These are phyloP conservation scores for Kwoniella pini DNA, from an alignment of 768 basidiomycete species.

Conservation along the genomic window DNA sequence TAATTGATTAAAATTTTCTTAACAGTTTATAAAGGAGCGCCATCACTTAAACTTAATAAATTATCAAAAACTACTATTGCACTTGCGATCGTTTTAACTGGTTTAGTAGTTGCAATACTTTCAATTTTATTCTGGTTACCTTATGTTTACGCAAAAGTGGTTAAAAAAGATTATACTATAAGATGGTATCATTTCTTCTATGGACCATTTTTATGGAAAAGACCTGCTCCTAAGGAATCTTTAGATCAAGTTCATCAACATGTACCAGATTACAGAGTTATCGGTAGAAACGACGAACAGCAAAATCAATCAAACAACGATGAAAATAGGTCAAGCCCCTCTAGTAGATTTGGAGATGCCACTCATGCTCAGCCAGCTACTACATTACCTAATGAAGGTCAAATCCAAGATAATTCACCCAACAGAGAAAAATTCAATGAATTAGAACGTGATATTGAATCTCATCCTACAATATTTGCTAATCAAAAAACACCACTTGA, in stretches of 20 bases:
- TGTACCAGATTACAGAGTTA: slow-evolving; percentile 54
- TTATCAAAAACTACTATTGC: slow-evolving; percentile 47
- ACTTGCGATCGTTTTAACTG: slow-evolving; percentile 55
- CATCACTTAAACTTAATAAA: slow-evolving; percentile 54
- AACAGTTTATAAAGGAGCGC: slow-evolving; percentile 56
- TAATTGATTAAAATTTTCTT: too few relatives aligned
- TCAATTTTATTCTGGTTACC: slow-evolving; percentile 57
- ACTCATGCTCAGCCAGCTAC: slow-evolving; percentile 6
- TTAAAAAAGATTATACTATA: slow-evolving; percentile 57
- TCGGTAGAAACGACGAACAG: slow-evolving; percentile 21
- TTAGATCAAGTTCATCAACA: slow-evolving; percentile 20
- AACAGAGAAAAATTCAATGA: slow-evolving; percentile 3
- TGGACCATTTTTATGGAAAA: slow-evolving; percentile 56
- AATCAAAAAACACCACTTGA: slow-evolving; percentile 16
- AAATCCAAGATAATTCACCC: not conserved
- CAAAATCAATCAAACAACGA: not conserved
- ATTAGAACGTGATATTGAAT: not conserved
- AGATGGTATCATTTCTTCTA: slow-evolving; percentile 57
- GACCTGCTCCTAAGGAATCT: slow-evolving; percentile 53
- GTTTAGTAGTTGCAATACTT: slow-evolving; percentile 50
- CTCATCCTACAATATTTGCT: not conserved
- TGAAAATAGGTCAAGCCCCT: not conserved
- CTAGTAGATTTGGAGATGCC: too few relatives aligned
- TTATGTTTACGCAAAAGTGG: slow-evolving; percentile 55
- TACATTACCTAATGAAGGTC: not conserved